These are phyloP conservation scores for Rubia tinctorum DNA, from an alignment of 305 asterid genomes.

Conservation along the genomic window DNA sequence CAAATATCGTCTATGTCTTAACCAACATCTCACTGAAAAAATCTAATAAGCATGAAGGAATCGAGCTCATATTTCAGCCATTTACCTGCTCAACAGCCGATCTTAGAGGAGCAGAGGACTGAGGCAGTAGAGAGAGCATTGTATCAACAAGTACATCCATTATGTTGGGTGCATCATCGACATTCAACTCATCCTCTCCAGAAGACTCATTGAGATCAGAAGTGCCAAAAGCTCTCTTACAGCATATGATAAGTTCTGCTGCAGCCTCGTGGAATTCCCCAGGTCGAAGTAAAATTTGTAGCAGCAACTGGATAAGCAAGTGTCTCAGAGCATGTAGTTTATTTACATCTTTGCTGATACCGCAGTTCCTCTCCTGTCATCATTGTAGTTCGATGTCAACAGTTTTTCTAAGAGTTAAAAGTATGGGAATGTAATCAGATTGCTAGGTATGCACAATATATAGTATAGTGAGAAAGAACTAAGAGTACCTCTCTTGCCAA, in stretches of 20 bases:
- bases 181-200: slow-evolving; percentile 78
- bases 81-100: slow-evolving; percentile 90
- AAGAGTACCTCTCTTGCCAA: slow-evolving; percentile 66
- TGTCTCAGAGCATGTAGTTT: slow-evolving; percentile 78
- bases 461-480: neutral
- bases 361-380: slow-evolving; percentile 67
- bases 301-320: slow-evolving; percentile 88
- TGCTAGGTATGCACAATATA: neutral
- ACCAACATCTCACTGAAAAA: neutral
- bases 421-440: neutral
- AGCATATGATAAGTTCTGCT: slow-evolving; percentile 80
- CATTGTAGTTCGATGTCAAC: slow-evolving; percentile 1
- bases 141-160: slow-evolving; percentile 98
- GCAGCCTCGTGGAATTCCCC: slow-evolving; percentile 90
- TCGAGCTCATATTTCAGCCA: slow-evolving; percentile 13
- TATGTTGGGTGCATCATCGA: slow-evolving; percentile 54
- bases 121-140: slow-evolving; percentile 91
- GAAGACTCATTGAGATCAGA: slow-evolving; percentile 62
- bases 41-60: slow-evolving; percentile 3
- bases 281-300: slow-evolving; percentile 85
- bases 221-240: slow-evolving; percentile 73
- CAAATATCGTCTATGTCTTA: neutral
- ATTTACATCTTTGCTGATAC: slow-evolving; percentile 44
- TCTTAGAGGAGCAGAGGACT: slow-evolving; percentile 86
- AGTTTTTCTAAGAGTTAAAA: neutral